Percentiles rank a stretch among this genome's conserved stretches.
These are phyloP conservation scores for Colletotrichum nymphaeae DNA, from an alignment of 2,329 filamentous ascomycete species.

Conservation along the genomic window DNA sequence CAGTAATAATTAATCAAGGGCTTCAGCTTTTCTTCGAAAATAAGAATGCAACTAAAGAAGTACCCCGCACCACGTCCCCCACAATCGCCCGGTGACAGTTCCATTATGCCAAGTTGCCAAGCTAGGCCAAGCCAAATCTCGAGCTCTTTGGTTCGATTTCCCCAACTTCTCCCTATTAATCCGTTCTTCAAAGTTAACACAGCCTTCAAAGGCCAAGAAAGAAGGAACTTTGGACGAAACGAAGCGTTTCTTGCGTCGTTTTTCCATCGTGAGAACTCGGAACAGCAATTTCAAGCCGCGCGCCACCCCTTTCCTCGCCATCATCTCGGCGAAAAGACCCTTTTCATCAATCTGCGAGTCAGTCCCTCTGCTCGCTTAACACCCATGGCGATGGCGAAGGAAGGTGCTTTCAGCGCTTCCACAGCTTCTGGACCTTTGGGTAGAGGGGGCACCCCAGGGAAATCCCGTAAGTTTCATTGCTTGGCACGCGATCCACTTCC, in stretches of 20 bases:
- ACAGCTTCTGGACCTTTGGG: not conserved
- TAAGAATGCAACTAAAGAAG: not conserved
- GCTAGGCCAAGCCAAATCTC: not conserved
- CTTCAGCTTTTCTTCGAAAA: not conserved
- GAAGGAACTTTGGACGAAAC: constrained; percentile 20
- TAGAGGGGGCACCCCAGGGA: not conserved
- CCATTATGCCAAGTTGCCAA: constrained; percentile 5
- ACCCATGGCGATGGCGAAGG: not conserved
- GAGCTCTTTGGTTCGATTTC: constrained; percentile 1
- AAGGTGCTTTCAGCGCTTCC: not conserved
- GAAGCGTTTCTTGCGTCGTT: constrained; percentile 4
- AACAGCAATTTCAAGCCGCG: not conserved
- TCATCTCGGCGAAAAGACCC: not conserved
- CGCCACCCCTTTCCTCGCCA: not conserved
- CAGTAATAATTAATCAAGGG: not conserved
- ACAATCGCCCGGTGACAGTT: not conserved
- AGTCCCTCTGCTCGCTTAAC: not conserved
- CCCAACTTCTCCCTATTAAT: not conserved
- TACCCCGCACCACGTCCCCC: constrained; percentile 26
- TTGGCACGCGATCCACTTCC: constrained; percentile 3
- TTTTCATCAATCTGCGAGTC: not conserved
- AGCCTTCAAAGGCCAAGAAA: constrained; percentile 20
- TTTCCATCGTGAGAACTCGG: not conserved
- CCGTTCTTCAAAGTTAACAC: not conserved
- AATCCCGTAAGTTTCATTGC: not conserved